Evolutionary conservation across 768 basidiomycete species (phyloP).

Genomic region (Cystoderma amianthinum): DNA sequence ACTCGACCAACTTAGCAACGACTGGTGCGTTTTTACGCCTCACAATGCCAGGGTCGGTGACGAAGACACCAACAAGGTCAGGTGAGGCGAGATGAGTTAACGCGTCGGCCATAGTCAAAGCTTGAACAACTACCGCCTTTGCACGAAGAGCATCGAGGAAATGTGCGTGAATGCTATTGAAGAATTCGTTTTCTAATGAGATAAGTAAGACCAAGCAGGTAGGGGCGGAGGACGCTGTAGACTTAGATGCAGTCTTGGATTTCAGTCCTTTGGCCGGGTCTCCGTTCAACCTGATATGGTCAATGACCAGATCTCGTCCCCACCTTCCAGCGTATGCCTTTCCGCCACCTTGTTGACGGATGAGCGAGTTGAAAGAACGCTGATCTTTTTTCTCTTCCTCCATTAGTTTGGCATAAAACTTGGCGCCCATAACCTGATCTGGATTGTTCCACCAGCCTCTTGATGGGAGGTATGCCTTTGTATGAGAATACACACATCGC

Average conservation of each 20-base stretch:
- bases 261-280: no score
- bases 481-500: conserved; percentile 44
- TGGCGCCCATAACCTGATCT: conserved; percentile 13
- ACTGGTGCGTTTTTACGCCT: conserved; percentile 12
- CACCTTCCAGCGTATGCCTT: no score
- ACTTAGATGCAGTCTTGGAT: no score
- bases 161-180: conserved; percentile 14
- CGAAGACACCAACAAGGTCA: conserved; percentile 22
- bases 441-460: conserved; percentile 39
- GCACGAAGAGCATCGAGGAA: conserved; percentile 17
- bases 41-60: conserved; percentile 27
- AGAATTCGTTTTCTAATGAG: conserved; percentile 16
- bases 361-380: no score
- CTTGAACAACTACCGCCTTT: conserved; percentile 14
- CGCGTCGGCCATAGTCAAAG: conserved; percentile 10
- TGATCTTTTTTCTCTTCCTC: not conserved
- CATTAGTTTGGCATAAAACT: not conserved
- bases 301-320: no score
- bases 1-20: conserved; percentile 25
- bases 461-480: conserved; percentile 32
- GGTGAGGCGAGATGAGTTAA: conserved; percentile 17
- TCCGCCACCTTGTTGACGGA: no score
- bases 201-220: conserved; percentile 20
- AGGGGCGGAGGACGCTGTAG: not conserved
- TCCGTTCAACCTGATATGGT: no score